Evolutionary conservation across 2,329 filamentous ascomycete genomes (phyloP).

Genomic region (Calonectria leucothoes): DNA sequence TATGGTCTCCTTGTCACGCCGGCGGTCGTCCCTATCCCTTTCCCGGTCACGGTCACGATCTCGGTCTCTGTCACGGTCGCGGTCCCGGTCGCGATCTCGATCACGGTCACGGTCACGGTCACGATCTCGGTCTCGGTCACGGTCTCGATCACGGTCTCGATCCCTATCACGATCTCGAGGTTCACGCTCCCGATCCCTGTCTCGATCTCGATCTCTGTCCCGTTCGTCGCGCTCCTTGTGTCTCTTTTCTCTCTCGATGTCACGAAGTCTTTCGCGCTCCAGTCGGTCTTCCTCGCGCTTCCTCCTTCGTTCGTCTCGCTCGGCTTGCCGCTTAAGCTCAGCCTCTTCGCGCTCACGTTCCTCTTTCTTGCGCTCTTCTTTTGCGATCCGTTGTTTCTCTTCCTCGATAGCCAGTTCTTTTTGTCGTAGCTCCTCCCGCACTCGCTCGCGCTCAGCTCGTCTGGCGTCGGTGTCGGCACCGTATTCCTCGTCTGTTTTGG

Average conservation of each 20-base stretch:
- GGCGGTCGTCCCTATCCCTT: constrained; percentile 46
- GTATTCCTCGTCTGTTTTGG: constrained; percentile 81
- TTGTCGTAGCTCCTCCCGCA: constrained; percentile 69
- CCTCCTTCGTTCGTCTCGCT: constrained; percentile 60
- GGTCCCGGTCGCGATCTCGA: constrained; percentile 36
- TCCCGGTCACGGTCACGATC: constrained; percentile 43
- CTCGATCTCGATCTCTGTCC: constrained; percentile 49
- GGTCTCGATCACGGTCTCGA: constrained; percentile 45
- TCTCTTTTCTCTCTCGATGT: constrained; percentile 53
- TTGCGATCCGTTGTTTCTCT: constrained; percentile 69
- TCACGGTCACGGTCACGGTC: background rate
- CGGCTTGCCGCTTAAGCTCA: constrained; percentile 61
- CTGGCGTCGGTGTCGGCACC: constrained; percentile 73
- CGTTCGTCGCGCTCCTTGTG: constrained; percentile 54
- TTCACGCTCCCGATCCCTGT: constrained; percentile 43
- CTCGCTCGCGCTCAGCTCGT: constrained; percentile 69
- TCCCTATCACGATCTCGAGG: constrained; percentile 41
- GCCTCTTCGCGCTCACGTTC: constrained; percentile 62
- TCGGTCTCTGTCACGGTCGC: constrained; percentile 31
- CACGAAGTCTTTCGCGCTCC: constrained; percentile 62
- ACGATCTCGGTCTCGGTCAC: constrained; percentile 28
- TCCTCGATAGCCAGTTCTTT: constrained; percentile 71
- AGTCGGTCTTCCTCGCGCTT: constrained; percentile 67
- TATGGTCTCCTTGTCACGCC: constrained; percentile 50
- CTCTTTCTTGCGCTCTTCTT: constrained; percentile 64